A percentile compares a stretch with the other conserved stretches of the same genome.
These are phyloP conservation scores for Poteriospumella lacustris DNA, from an alignment of 108 stramenopile species.

Conservation along the genomic window DNA sequence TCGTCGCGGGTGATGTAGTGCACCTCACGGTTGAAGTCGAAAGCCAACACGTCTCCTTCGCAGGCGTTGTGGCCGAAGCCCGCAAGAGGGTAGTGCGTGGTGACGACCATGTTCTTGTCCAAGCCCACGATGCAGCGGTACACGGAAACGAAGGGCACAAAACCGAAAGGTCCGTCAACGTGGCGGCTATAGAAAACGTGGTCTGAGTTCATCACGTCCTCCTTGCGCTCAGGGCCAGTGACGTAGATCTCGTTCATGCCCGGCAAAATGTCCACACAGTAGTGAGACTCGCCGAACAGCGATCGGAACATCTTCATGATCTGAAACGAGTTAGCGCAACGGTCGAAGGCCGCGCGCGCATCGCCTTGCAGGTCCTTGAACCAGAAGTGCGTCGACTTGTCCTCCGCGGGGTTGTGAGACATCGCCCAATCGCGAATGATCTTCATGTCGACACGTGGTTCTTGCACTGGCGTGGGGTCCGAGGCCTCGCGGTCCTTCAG, in stretches of 20 bases:
- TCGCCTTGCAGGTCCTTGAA: conserved; percentile 29
- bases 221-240: conserved; percentile 24
- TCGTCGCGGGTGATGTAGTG: conserved; percentile 30
- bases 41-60: conserved; percentile 41
- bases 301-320: conserved; percentile 32
- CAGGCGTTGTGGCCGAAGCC: neutral
- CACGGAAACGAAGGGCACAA: conserved; percentile 35
- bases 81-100: conserved; percentile 35
- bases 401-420: conserved; percentile 30
- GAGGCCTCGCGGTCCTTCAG: conserved; percentile 9
- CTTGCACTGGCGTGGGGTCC: neutral
- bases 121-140: conserved; percentile 46
- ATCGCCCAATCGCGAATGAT: conserved; percentile 33
- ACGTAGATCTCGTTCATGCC: conserved; percentile 54
- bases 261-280: conserved; percentile 25
- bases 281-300: conserved; percentile 26
- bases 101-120: conserved; percentile 32
- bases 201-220: conserved; percentile 33
- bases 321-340: neutral
- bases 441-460: conserved; percentile 24
- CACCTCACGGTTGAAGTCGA: conserved; percentile 48
- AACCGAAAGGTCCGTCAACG: conserved; percentile 44
- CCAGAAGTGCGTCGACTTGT: conserved; percentile 44
- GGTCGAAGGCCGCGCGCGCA: conserved; percentile 26
- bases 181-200: conserved; percentile 43